Evolutionary conservation across 768 basidiomycete genomes (phyloP).

Genomic region (Suillus sp.): DNA sequence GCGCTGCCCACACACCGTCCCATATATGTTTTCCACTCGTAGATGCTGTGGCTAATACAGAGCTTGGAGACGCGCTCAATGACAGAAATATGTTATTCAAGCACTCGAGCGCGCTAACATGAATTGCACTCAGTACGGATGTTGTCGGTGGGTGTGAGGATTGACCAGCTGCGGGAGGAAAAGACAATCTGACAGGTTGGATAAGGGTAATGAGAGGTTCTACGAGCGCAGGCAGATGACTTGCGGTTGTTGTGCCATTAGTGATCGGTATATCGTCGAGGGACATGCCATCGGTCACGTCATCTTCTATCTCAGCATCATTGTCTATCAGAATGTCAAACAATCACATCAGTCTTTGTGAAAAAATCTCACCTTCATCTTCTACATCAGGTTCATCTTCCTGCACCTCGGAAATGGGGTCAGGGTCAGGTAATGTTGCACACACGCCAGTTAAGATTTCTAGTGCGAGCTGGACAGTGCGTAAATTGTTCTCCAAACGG

Average conservation of each 20-base stretch:
- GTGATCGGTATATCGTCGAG: conserved; percentile 27
- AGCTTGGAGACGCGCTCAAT: conserved; percentile 51
- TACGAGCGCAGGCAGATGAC: conserved; percentile 62
- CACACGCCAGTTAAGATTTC: conserved; percentile 89
- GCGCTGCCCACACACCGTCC: conserved; percentile 64
- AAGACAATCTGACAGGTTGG: conserved; percentile 79
- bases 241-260: conserved; percentile 29
- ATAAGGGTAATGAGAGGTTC: conserved; percentile 68
- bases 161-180: conserved; percentile 66
- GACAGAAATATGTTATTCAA: conserved; percentile 88
- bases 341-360: conserved; percentile 30
- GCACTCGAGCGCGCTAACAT: conserved; percentile 85
- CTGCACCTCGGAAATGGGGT: conserved; percentile 52
- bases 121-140: conserved; percentile 79
- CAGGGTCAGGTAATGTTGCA: conserved; percentile 83
- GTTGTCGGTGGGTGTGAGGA: conserved; percentile 89
- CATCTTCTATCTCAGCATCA: conserved; percentile 43
- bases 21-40: conserved; percentile 59
- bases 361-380: conserved; percentile 35
- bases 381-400: conserved; percentile 37
- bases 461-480: conserved; percentile 78
- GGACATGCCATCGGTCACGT: conserved; percentile 25
- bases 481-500: conserved; percentile 65
- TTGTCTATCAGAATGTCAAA: conserved; percentile 43
- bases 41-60: conserved; percentile 45